Evolutionary conservation across 768 basidiomycete genomes (phyloP).

Genomic region (Jaapia argillacea): DNA sequence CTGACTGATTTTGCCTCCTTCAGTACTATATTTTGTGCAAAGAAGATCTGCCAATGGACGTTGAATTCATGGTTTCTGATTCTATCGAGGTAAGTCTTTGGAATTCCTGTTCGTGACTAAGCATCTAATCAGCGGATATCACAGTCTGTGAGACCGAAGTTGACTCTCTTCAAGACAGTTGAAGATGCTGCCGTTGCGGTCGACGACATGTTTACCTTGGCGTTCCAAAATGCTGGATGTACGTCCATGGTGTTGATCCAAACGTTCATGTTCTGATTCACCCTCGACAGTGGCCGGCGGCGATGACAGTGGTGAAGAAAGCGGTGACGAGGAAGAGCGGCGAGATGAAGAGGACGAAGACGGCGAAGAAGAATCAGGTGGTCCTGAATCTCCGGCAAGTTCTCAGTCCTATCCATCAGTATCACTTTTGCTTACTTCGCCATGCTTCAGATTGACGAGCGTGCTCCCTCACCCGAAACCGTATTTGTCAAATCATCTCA

Average conservation of each 20-base stretch:
- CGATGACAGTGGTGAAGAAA: conserved; percentile 52
- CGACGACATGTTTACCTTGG: conserved; percentile 77
- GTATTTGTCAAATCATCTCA: conserved; percentile 62
- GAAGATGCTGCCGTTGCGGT: conserved; percentile 84
- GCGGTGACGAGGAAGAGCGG: conserved; percentile 34
- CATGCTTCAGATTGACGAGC: conserved; percentile 42
- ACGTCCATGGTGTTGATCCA: conserved; percentile 12
- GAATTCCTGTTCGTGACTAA: neutral
- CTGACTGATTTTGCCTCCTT: conserved; percentile 3
- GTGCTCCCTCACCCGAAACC: conserved; percentile 76
- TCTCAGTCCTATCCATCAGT: neutral
- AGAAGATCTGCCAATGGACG: conserved; percentile 86
- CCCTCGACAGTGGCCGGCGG: conserved; percentile 18
- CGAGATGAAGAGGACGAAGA: conserved; percentile 49
- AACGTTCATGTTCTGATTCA: conserved; percentile 1
- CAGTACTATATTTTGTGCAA: conserved; percentile 89
- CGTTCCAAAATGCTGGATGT: conserved; percentile 52
- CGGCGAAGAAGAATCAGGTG: conserved; percentile 46
- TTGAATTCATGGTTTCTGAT: conserved; percentile 94
- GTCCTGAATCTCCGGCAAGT: conserved; percentile 46
- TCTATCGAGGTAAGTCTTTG: conserved; percentile 66
- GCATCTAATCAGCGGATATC: conserved; percentile 5
- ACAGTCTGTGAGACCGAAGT: conserved; percentile 88
- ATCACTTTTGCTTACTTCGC: conserved; percentile 1
- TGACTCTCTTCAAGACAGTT: conserved; percentile 57